Conservation (phyloP, 2,329 filamentous ascomycete genomes). For the Neoscytalidium dimidiatum region DNA sequence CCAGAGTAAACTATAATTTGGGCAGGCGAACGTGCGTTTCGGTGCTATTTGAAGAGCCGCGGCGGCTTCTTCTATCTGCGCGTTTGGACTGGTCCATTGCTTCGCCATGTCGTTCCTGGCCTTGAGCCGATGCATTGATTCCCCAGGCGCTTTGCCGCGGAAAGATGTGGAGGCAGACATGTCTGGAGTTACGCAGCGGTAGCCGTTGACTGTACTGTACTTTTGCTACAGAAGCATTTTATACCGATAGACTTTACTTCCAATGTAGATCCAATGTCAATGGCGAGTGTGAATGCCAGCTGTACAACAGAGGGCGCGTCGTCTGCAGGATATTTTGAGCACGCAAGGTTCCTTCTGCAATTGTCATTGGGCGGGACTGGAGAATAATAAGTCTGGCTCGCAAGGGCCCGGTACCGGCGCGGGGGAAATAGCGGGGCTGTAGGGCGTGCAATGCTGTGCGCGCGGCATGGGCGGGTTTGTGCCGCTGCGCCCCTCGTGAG, state of each 20-base stretch:
- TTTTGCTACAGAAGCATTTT: not conserved
- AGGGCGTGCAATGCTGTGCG: not conserved
- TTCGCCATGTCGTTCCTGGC: not conserved
- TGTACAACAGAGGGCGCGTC: not conserved
- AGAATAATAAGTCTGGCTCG: not conserved
- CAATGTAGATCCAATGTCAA: not conserved
- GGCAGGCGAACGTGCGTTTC: not conserved
- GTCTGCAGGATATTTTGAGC: not conserved
- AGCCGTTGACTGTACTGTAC: not conserved
- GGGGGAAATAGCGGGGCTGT: conserved; percentile 13
- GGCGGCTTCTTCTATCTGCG: not conserved
- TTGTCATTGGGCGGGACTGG: not conserved
- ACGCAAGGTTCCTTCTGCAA: not conserved
- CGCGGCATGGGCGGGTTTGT: not conserved
- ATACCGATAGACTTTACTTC: conserved; percentile 1
- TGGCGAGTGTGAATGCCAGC: too few species aligned
- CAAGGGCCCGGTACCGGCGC: not conserved
- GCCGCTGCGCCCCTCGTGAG: conserved; percentile 7
- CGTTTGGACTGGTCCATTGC: not conserved
- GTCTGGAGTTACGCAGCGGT: not conserved
- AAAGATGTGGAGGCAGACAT: conserved; percentile 2
- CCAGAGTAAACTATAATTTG: conserved; percentile 24
- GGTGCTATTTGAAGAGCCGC: conserved; percentile 5
- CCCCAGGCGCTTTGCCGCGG: not conserved
- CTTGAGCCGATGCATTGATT: conserved; percentile 1